These are phyloP conservation scores for Musa beccarii DNA, from an alignment of 176 grass and related monocot species.

Conservation along the genomic window DNA sequence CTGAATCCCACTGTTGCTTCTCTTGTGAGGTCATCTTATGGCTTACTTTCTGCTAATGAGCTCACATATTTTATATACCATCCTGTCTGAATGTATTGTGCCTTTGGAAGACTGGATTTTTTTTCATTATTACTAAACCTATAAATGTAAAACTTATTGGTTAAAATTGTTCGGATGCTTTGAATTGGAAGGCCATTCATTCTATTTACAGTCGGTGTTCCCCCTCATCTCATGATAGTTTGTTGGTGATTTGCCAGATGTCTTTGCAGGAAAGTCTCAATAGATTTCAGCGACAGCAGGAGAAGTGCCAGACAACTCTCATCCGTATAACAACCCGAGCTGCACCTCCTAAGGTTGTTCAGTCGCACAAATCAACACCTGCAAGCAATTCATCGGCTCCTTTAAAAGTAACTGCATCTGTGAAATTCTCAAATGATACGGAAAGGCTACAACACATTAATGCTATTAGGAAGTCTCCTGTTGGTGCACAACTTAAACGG, in stretches of 20 bases:
- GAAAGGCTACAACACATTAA: slow-evolving; percentile 83
- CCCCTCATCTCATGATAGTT: not conserved
- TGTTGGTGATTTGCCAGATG: slow-evolving; percentile 39
- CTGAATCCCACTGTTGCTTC: too few relatives aligned
- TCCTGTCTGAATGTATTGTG: too few relatives aligned
- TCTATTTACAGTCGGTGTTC: too few relatives aligned
- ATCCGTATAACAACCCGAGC: slow-evolving; percentile 45
- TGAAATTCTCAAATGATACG: slow-evolving; percentile 88
- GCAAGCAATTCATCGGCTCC: slow-evolving; percentile 32
- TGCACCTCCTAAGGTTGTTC: slow-evolving; percentile 37
- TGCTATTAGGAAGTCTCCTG: slow-evolving; percentile 62
- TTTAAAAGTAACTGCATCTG: slow-evolving; percentile 29
- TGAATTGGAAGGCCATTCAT: too few relatives aligned
- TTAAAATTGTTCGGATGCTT: too few relatives aligned
- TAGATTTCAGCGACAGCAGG: slow-evolving; percentile 79
- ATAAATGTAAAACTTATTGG: too few relatives aligned
- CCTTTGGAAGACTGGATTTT: too few relatives aligned
- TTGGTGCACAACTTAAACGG: slow-evolving; percentile 73
- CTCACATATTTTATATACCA: too few relatives aligned
- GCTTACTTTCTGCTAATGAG: too few relatives aligned
- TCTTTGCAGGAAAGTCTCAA: slow-evolving; percentile 74
- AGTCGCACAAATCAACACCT: slow-evolving; percentile 31
- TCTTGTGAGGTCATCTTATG: too few relatives aligned
- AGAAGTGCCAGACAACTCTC: slow-evolving; percentile 73
- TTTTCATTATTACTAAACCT: too few relatives aligned